Percentiles rank a stretch among this genome's conserved stretches.
Conservation (phyloP, 345 rosid species). For the Syzygium aqueum region DNA sequence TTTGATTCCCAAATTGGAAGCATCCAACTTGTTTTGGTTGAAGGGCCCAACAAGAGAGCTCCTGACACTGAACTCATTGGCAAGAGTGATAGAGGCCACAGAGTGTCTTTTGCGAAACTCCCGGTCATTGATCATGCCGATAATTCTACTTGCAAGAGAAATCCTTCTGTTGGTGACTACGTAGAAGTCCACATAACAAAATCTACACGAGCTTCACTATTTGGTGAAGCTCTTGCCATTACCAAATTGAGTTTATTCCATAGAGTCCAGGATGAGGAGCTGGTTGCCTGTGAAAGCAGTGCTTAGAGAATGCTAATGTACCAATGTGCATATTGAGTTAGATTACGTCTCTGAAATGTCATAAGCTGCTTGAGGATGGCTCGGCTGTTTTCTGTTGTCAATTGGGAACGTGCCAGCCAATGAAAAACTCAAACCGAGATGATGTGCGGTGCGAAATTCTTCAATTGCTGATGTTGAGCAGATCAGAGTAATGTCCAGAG, state of each 20-base stretch:
- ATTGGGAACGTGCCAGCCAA: background rate
- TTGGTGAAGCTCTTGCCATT: slow-evolving; percentile 67
- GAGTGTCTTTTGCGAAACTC: slow-evolving; percentile 45
- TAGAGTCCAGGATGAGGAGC: slow-evolving; percentile 20
- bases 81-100: slow-evolving; percentile 78
- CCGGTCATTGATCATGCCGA: slow-evolving; percentile 32
- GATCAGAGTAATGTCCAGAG: background rate
- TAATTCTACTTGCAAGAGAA: slow-evolving; percentile 17
- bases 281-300: slow-evolving; percentile 42
- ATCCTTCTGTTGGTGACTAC: slow-evolving; percentile 61
- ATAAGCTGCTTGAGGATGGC: background rate
- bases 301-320: background rate
- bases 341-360: background rate
- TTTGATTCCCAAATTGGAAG: slow-evolving; percentile 69
- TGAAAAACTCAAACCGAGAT: background rate
- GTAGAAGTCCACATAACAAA: slow-evolving; percentile 62
- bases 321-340: background rate
- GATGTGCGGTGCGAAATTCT: background rate
- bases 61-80: slow-evolving; percentile 84
- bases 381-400: background rate
- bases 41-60: slow-evolving; percentile 91
- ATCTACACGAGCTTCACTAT: slow-evolving; percentile 68
- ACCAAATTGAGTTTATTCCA: slow-evolving; percentile 61
- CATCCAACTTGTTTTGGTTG: slow-evolving; percentile 63
- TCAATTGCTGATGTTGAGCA: background rate